These are phyloP conservation scores for Fomitopsis schrenkii DNA, from an alignment of 1,284 basidiomycete species.

Conservation along the genomic window DNA sequence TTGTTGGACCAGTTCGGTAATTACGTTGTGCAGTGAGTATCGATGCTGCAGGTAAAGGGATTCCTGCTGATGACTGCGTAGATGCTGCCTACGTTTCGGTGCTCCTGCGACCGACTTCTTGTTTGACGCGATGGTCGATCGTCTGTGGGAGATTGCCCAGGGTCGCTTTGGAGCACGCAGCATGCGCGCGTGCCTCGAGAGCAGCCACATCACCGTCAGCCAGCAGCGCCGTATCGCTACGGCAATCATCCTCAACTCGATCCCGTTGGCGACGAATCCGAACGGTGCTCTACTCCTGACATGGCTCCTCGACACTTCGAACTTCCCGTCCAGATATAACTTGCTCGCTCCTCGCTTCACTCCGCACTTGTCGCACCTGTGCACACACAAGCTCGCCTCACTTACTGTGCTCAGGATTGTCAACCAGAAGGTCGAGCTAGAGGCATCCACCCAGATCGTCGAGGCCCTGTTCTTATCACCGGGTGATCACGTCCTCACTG, in stretches of 20 bases:
- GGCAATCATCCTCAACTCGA: slow-evolving; percentile 94
- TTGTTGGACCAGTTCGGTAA: slow-evolving; percentile 97
- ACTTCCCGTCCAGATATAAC: slow-evolving; percentile 89
- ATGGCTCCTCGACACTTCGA: slow-evolving; percentile 94
- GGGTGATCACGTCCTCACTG: slow-evolving; percentile 85
- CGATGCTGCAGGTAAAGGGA: background rate
- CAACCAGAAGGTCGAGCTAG: slow-evolving; percentile 87
- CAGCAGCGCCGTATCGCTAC: slow-evolving; percentile 95
- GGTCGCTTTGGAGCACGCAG: slow-evolving; percentile 96
- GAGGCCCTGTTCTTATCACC: slow-evolving; percentile 84
- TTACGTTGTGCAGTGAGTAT: slow-evolving; percentile 90
- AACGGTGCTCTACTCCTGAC: slow-evolving; percentile 95
- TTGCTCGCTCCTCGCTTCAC: slow-evolving; percentile 93
- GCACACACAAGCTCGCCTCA: slow-evolving; percentile 97
- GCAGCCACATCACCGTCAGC: slow-evolving; percentile 76
- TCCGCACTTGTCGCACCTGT: slow-evolving; percentile 92
- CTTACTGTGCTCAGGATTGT: slow-evolving; percentile 90
- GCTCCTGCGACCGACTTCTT: slow-evolving; percentile 90
- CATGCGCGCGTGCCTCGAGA: slow-evolving; percentile 96
- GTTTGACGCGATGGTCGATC: slow-evolving; percentile 97
- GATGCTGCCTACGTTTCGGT: slow-evolving; percentile 90
- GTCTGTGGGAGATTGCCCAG: slow-evolving; percentile 97
- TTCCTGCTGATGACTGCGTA: slow-evolving; percentile 24
- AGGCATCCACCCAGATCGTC: slow-evolving; percentile 79
- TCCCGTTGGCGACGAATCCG: slow-evolving; percentile 95